Base-by-base conservation (phyloP, 2,329 filamentous ascomycete species). In the Pochonia chlamydosporia region DNA sequence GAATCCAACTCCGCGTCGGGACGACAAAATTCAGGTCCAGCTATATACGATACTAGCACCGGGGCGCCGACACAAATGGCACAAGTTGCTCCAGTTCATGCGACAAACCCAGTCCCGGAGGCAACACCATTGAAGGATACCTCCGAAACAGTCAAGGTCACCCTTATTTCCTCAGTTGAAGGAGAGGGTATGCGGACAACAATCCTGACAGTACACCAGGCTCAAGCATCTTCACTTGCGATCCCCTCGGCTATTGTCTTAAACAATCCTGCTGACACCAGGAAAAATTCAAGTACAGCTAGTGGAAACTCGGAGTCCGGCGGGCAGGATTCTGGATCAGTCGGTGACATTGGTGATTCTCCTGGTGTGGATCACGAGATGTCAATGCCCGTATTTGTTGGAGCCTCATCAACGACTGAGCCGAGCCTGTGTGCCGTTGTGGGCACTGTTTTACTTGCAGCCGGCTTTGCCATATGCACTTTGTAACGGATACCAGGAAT, bases 101-200 rank as follows among this genome's bases (percentile, higher is more conserved):
- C 16, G 3, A 35, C 31, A 10, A 42, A 16, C 8, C n/a, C 40
- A 18, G 14, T 9, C 4, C 14, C 3, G 5, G 40, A 42, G 23
- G 16, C 14, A 41, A 26, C 33, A 20, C n/a, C 7, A 4, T 4
- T 23, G 4, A 16, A 41, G 43, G 20, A 31, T 25, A 28, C 28
- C 20, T 7, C 20, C 8, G 31, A 26, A 18, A 30, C 28, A 18
- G 40, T 28, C 25, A 31, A 59, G 16, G 48, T 61, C 21, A 62
- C 57, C 13, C 49, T 63, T 5, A 55, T 61, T 33, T 48, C 56
- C 14, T 48, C 59, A 18, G 51, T 52, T 10, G 49, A 52, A 16
- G 43, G 55, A 9, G 49, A 52, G 9, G 47, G 52, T 10, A 53
- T 56, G 8, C 43, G 54, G 39, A 61, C 56, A 0, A 53, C 52